Percentiles rank a stretch among this genome's conserved stretches.
Evolutionary conservation across 75 land plant species (phyloP).

Genomic region (Cupressus sempervirens): DNA sequence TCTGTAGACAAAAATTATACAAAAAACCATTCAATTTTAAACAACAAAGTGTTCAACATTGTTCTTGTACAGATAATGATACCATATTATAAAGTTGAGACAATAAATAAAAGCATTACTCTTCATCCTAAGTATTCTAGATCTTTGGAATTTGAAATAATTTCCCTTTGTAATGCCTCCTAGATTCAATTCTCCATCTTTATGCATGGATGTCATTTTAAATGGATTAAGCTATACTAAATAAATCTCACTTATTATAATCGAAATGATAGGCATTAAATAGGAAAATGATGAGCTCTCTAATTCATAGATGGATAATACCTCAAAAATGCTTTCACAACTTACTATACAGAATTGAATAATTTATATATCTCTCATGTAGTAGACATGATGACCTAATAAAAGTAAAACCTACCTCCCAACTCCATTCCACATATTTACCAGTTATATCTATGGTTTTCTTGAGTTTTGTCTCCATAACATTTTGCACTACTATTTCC

Average conservation of each 20-base stretch:
- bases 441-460: slow-evolving; percentile 88
- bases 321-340: background rate
- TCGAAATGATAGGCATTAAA: background rate
- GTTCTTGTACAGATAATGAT: slow-evolving; percentile 53
- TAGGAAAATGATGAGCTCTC: background rate
- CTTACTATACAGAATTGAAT: background rate
- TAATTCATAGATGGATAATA: background rate
- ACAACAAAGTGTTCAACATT: slow-evolving; percentile 78
- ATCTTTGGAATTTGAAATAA: background rate
- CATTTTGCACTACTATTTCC: slow-evolving; percentile 83
- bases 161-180: background rate
- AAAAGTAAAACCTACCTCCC: background rate
- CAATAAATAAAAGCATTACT: background rate
- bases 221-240: background rate
- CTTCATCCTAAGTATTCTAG: background rate
- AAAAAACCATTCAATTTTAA: background rate
- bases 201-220: slow-evolving; percentile 4
- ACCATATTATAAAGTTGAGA: background rate
- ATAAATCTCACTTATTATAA: background rate
- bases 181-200: background rate
- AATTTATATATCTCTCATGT: background rate
- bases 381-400: background rate
- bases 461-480: slow-evolving; percentile 77
- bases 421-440: slow-evolving; percentile 5
- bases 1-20: slow-evolving; percentile 36